Evolutionary conservation across 2,329 filamentous ascomycete species (phyloP).

Genomic region (Paracoccidioides lutzii): DNA sequence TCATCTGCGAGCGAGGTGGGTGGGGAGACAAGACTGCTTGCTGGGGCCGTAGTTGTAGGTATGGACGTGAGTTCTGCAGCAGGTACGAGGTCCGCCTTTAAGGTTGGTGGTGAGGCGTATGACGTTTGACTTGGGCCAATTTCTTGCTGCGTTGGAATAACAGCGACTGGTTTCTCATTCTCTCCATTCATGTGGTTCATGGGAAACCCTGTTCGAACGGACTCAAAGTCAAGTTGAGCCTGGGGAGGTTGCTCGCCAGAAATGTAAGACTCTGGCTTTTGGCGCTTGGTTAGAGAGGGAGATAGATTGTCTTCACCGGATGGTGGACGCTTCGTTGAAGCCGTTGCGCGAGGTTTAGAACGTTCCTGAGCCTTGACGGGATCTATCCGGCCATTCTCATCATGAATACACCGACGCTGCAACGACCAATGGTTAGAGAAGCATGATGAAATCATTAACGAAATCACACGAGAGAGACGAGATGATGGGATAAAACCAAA

Average conservation of each 20-base stretch:
- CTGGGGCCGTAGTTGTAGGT: slow-evolving; percentile 20
- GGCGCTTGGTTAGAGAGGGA: slow-evolving; percentile 18
- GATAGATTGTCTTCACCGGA: slow-evolving; percentile 29
- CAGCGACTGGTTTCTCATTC: slow-evolving; percentile 6
- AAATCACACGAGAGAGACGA: slow-evolving; percentile 2
- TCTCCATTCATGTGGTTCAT: not conserved
- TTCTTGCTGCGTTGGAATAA: slow-evolving; percentile 10
- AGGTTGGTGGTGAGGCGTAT: slow-evolving; percentile 27
- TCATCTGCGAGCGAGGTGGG: slow-evolving; percentile 34
- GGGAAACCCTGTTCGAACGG: not conserved
- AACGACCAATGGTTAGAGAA: slow-evolving; percentile 6
- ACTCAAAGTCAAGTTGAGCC: not conserved
- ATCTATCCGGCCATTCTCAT: slow-evolving; percentile 51
- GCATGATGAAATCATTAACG: slow-evolving; percentile 14
- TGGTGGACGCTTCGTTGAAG: slow-evolving; percentile 42
- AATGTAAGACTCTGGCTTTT: slow-evolving; percentile 24
- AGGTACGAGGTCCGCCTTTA: slow-evolving; percentile 23
- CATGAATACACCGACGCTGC: slow-evolving; percentile 54
- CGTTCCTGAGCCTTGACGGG: slow-evolving; percentile 50
- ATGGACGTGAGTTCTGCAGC: slow-evolving; percentile 14
- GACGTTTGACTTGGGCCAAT: slow-evolving; percentile 15
- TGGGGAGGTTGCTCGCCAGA: slow-evolving; percentile 8
- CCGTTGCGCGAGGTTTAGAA: slow-evolving; percentile 45
- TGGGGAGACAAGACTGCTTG: slow-evolving; percentile 31
- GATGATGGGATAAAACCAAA: not conserved